Conservation (phyloP, 495 filamentous ascomycete species). For the Rostrohypoxylon terebratum region DNA sequence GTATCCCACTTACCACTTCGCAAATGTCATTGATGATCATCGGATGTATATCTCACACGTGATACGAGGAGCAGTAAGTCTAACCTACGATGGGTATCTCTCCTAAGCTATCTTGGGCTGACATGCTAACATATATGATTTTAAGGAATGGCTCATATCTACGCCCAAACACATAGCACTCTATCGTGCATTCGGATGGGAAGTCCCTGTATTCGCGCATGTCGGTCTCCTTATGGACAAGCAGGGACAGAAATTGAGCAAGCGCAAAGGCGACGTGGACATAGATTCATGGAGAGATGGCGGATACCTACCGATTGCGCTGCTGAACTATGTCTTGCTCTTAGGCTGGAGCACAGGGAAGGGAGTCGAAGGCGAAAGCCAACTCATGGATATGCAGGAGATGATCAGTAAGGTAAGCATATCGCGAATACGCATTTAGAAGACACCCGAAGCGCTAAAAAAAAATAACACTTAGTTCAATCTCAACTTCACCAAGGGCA, state of each 20-base stretch:
- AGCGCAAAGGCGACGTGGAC: conserved; percentile 79
- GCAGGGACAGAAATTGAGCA: conserved; percentile 86
- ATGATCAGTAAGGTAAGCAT: conserved; percentile 73
- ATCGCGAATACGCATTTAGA: no score
- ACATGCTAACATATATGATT: conserved; percentile 69
- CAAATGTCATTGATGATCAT: conserved; percentile 96
- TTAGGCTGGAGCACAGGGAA: conserved; percentile 84
- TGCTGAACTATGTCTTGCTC: conserved; percentile 86
- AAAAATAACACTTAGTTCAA: conserved; percentile 67
- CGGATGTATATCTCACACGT: conserved; percentile 96
- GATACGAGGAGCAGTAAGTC: conserved; percentile 80
- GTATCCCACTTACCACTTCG: conserved; percentile 93
- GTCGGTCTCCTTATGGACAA: conserved; percentile 85
- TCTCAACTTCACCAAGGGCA: conserved; percentile 86
- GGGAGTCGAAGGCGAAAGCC: conserved; percentile 57
- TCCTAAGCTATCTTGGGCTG: background rate
- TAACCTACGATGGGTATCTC: background rate
- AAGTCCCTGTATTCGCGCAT: conserved; percentile 85
- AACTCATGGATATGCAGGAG: conserved; percentile 76
- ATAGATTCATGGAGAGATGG: conserved; percentile 74
- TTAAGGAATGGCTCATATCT: conserved; percentile 91
- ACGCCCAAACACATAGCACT: conserved; percentile 89
- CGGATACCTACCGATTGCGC: conserved; percentile 76
- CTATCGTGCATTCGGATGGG: conserved; percentile 91
- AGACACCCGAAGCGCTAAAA: conserved; percentile 23